phyloP scores from a whole-genome alignment of 768 basidiomycete species.

The Boletus barrowsii region DNA sequence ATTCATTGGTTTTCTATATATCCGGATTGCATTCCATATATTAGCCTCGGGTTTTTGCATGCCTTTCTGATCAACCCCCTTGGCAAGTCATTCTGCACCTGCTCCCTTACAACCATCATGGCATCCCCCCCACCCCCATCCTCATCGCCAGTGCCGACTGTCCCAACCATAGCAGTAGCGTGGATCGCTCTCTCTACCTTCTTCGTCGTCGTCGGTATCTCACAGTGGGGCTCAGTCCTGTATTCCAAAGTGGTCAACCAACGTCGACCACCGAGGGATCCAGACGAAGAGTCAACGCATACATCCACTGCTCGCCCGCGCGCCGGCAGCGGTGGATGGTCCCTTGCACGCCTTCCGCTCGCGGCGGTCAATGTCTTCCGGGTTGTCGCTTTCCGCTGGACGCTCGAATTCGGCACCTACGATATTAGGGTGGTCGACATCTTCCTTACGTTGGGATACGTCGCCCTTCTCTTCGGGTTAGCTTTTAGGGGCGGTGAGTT shows the following conservation, averaged over 20 bases:
- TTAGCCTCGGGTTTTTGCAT: background rate
- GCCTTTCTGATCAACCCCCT: background rate
- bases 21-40: slow-evolving; percentile 2
- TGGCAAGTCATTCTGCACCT: background rate
- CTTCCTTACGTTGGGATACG: slow-evolving; percentile 44
- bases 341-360: slow-evolving; percentile 36
- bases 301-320: background rate
- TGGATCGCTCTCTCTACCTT: slow-evolving; percentile 20
- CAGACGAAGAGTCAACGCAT: slow-evolving; percentile 19
- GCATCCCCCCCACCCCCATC: background rate
- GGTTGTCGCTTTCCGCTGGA: slow-evolving; percentile 48
- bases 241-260: slow-evolving; percentile 17
- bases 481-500: slow-evolving; percentile 45
- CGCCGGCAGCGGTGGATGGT: slow-evolving; percentile 31
- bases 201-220: slow-evolving; percentile 18
- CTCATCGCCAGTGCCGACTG: background rate
- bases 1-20: background rate
- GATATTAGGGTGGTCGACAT: slow-evolving; percentile 43
- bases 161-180: slow-evolving; percentile 1
- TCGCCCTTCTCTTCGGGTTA: slow-evolving; percentile 42
- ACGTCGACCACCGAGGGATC: background rate
- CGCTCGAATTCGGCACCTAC: slow-evolving; percentile 42
- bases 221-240: slow-evolving; percentile 26
- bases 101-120: slow-evolving; percentile 1
- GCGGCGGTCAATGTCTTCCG: slow-evolving; percentile 44